phyloP scores from a whole-genome alignment of 2,329 filamentous ascomycete genomes.

The Penicillium sp. region DNA sequence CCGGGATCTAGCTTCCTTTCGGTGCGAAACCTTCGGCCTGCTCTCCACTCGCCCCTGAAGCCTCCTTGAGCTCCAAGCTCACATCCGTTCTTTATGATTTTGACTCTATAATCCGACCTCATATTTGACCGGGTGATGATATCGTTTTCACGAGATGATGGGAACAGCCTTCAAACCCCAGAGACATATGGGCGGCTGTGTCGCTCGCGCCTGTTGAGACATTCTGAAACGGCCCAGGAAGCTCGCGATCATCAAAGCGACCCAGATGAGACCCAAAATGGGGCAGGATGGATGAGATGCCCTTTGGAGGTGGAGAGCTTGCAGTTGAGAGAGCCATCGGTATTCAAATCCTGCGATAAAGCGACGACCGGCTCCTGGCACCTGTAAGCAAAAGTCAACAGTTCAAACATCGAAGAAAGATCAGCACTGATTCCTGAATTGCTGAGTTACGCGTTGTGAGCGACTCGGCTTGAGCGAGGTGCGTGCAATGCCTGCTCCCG shows the following conservation, averaged over 20 bases:
- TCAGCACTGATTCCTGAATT: slow-evolving; percentile 12
- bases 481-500: neutral
- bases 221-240: slow-evolving; percentile 15
- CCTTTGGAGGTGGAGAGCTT: neutral
- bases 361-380: no score
- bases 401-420: neutral
- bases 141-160: neutral
- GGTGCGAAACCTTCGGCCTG: neutral
- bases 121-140: neutral
- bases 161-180: neutral
- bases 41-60: neutral
- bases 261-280: neutral
- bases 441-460: slow-evolving; percentile 2
- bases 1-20: slow-evolving; percentile 8
- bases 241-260: slow-evolving; percentile 2
- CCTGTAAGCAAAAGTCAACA: slow-evolving; percentile 3
- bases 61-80: neutral
- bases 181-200: slow-evolving; percentile 2
- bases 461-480: slow-evolving; percentile 2
- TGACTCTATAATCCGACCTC: no score
- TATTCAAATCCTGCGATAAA: neutral
- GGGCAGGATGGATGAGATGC: neutral
- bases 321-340: slow-evolving; percentile 68
- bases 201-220: slow-evolving; percentile 10
- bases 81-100: neutral